Percentiles rank a stretch among this genome's conserved stretches.
Evolutionary conservation across 495 filamentous ascomycete genomes (phyloP).

Genomic region (Terfezia boudieri): DNA sequence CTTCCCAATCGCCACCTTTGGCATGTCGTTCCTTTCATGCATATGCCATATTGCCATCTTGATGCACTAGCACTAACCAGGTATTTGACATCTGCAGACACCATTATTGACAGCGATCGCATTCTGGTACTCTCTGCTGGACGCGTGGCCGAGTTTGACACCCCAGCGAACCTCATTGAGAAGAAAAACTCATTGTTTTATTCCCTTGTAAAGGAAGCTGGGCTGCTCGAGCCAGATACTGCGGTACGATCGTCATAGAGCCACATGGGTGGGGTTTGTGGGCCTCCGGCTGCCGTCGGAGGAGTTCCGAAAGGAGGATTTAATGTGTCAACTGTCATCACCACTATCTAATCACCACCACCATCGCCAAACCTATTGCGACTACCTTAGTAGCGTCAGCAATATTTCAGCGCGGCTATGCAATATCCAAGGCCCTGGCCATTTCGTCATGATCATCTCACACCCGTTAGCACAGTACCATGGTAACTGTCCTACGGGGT

Average conservation of each 20-base stretch:
- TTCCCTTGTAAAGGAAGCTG: constrained; percentile 15
- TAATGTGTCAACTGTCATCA: too few species aligned
- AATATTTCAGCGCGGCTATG: too few species aligned
- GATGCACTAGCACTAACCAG: constrained; percentile 2
- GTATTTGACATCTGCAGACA: constrained; percentile 7
- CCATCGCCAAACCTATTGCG: neutral
- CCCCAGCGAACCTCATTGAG: constrained; percentile 19
- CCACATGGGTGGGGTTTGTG: too few species aligned
- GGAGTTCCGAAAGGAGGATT: too few species aligned
- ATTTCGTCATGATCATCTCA: too few species aligned
- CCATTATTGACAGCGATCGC: constrained; percentile 16
- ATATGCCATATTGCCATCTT: constrained; percentile 3
- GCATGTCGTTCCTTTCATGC: neutral
- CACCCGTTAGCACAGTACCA: too few species aligned
- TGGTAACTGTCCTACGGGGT: too few species aligned
- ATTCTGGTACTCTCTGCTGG: constrained; percentile 15
- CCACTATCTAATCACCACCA: neutral
- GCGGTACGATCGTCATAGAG: too few species aligned
- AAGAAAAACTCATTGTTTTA: constrained; percentile 15
- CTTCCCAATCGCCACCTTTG: neutral
- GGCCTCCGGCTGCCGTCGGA: too few species aligned
- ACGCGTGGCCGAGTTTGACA: constrained; percentile 37
- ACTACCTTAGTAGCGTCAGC: neutral
- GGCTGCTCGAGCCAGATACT: constrained; percentile 2
- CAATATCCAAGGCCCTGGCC: too few species aligned